Evolutionary conservation across 163 green algal species (phyloP).

Genomic region (Botryococcus braunii): DNA sequence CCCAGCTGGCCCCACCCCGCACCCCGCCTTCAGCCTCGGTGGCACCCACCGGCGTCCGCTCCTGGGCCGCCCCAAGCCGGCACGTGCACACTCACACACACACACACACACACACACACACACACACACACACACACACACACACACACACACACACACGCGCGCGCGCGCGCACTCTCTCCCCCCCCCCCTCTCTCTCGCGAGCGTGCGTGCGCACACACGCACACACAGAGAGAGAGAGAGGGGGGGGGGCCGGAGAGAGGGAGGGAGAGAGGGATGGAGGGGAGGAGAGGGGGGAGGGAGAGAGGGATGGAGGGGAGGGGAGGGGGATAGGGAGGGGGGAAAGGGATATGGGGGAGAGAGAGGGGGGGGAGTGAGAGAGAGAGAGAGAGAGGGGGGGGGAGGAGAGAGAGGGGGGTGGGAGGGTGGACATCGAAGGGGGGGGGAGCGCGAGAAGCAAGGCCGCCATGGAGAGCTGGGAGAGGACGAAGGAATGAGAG

Average conservation of each 20-base stretch:
- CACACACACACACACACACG: not conserved
- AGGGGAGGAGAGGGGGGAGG: too few relatives aligned
- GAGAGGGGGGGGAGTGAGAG: not conserved
- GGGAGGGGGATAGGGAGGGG: not conserved
- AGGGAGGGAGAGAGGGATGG: too few relatives aligned
- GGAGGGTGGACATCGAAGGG: not conserved
- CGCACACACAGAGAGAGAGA: too few relatives aligned
- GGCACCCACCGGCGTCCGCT: not conserved
- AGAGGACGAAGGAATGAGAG: not conserved
- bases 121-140: too few relatives aligned
- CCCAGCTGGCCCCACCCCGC: slow-evolving; percentile 12
- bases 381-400: not conserved
- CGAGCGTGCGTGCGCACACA: not conserved
- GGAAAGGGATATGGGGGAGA: not conserved
- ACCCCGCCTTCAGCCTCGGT: not conserved
- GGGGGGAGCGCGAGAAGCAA: not conserved
- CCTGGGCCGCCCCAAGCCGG: not conserved
- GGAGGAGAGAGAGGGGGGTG: not conserved
- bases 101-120: not conserved
- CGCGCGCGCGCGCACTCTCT: too few relatives aligned
- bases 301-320: not conserved
- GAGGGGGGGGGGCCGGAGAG: too few relatives aligned
- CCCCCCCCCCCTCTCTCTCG: too few relatives aligned
- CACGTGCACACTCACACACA: not conserved
- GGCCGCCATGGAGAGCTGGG: not conserved